Base-by-base conservation (phyloP, 2,329 filamentous ascomycete species). In the Arachnomyces sp. region DNA sequence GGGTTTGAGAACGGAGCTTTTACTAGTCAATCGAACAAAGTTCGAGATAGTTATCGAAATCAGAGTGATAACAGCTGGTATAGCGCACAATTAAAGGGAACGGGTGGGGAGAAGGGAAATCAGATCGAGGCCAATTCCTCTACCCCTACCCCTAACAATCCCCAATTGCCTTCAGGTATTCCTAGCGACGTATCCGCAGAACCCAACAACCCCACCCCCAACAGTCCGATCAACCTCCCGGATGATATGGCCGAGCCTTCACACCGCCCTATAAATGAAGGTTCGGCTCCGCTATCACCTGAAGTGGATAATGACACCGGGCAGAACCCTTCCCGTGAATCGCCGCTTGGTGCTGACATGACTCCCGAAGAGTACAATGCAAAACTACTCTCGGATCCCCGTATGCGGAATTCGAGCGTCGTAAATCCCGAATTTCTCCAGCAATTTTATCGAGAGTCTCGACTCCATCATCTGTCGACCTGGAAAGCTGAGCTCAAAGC, bases 401-500 rank as follows among this genome's bases (percentile, higher is more conserved):
- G 81, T 28, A 79, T 95, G 52, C 78, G 86, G 44, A 92, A 93
- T 55, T 88, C 88, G 0, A 94, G 89, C 1, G 88, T 88, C 1
- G 85, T 88, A 7, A 93, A 98, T 50, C 92, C 93, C 0, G 82
- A 92, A 28, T 98, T 98, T 45, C 71, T 98, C 1, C 84, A 90
- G 48, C 89, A 96, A 46, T 98, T 86, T 56, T 98, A 96, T 57
- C 84, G 87, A 3, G 89, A 96, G 63, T 96, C 90, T 45, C 82
- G 92, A 16, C 72, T 98, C 14, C 93, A 98, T 61, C 92, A 98
- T 57, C 69, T 98, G 0, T 95, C 90, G 0, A 87, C 86, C 1
- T 96, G 92, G 93, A 98, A 96, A 68, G 85, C 90, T 1, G 86
- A 94, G 44, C 67, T 98, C 3, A 98, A 96, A 61, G 82, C 87